Conservation (phyloP, 768 basidiomycete species). For the Mycena epipterygia region DNA sequence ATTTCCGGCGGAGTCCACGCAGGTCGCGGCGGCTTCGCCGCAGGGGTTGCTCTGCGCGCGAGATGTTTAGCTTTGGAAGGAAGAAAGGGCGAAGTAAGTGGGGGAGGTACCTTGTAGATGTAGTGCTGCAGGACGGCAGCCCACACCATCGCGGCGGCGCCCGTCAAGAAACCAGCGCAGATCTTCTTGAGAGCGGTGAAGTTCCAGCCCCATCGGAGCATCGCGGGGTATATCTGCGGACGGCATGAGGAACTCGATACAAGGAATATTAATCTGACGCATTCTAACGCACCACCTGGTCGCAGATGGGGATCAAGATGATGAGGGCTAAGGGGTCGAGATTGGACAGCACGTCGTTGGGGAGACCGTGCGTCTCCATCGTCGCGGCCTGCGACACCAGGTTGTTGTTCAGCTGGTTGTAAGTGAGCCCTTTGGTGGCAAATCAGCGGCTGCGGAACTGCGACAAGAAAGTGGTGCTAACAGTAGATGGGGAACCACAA, state of each 20-base stretch:
- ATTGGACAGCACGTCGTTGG: conserved; percentile 83
- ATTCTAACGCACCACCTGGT: too few relatives aligned
- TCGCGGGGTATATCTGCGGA: conserved; percentile 54
- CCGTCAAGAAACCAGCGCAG: conserved; percentile 55
- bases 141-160: conserved; percentile 64
- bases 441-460: not conserved
- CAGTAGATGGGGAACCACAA: conserved; percentile 68
- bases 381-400: conserved; percentile 88
- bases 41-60: conserved; percentile 57
- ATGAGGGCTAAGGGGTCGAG: conserved; percentile 83
- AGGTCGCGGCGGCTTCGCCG: conserved; percentile 56
- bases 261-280: too few relatives aligned
- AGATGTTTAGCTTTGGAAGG: conserved; percentile 39
- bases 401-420: conserved; percentile 86
- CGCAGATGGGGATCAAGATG: conserved; percentile 72
- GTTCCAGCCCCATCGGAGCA: conserved; percentile 50
- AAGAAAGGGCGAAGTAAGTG: conserved; percentile 43
- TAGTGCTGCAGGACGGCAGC: conserved; percentile 65
- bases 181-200: conserved; percentile 59
- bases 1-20: conserved; percentile 50
- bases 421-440: conserved; percentile 70
- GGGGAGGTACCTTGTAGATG: conserved; percentile 59
- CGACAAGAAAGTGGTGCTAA: conserved; percentile 47
- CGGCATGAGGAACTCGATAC: conserved; percentile 15
- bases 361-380: conserved; percentile 55